Evolutionary conservation across 495 filamentous ascomycete genomes (phyloP).

Genomic region (Venustampulla echinocandica): DNA sequence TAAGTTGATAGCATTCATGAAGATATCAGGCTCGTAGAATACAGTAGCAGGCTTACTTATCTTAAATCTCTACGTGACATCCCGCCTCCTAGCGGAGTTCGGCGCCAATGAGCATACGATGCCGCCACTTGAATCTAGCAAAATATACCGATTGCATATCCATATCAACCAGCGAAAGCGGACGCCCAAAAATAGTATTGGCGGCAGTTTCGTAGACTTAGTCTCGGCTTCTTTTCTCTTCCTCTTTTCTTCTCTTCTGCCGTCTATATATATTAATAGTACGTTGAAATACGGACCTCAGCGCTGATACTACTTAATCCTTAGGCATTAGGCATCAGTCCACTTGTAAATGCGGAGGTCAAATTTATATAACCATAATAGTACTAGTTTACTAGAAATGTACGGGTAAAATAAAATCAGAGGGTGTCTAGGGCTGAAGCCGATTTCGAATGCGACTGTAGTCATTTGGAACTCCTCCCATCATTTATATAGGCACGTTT

Average conservation of each 20-base stretch:
- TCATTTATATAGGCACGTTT: no score
- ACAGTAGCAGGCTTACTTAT: not conserved
- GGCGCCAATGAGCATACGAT: not conserved
- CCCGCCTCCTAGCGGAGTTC: not conserved
- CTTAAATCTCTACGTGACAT: not conserved
- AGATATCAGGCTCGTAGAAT: not conserved
- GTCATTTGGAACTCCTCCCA: no score
- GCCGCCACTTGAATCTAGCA: not conserved
- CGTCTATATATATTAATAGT: not conserved
- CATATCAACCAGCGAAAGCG: not conserved
- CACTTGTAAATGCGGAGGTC: no score
- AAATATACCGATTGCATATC: not conserved
- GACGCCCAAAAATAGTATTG: not conserved
- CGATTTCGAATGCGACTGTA: no score
- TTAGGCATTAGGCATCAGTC: not conserved
- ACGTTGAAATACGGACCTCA: not conserved
- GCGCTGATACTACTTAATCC: not conserved
- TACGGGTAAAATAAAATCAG: no score
- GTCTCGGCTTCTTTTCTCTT: not conserved
- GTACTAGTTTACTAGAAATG: no score
- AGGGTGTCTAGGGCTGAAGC: no score
- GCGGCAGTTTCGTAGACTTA: not conserved
- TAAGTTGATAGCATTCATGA: slow-evolving; percentile 1
- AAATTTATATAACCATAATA: no score
- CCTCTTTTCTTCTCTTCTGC: not conserved